Percentiles rank a stretch among this genome's conserved stretches.
Evolutionary conservation across 106 monocot genomes (phyloP).

Genomic region (Alisma plantagoaquatica): DNA sequence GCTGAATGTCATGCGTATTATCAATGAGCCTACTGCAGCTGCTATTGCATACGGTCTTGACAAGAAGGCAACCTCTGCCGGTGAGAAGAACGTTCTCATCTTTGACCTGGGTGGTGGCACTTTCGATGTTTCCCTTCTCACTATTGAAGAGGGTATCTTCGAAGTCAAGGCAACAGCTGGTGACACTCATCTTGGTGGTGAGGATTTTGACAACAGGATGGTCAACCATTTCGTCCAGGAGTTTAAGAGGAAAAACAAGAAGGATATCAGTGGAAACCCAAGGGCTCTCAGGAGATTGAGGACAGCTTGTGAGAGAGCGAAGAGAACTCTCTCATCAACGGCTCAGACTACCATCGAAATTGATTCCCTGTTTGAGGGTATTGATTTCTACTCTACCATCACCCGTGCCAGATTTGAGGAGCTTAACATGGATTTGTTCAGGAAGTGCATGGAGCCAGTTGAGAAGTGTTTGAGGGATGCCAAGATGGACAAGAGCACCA

Average conservation of each 20-base stretch:
- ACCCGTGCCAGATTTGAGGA: too few species aligned
- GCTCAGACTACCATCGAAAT: too few species aligned
- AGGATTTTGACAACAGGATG: slow-evolving; percentile 20
- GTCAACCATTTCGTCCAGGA: slow-evolving; percentile 18
- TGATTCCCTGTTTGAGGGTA: too few species aligned
- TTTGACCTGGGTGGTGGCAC: slow-evolving; percentile 17
- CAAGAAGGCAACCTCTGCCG: slow-evolving; percentile 15
- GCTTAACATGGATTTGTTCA: slow-evolving; percentile 61
- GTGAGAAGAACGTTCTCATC: slow-evolving; percentile 19
- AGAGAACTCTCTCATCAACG: too few species aligned
- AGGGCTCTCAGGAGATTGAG: slow-evolving; percentile 9
- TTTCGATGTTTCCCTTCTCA: slow-evolving; percentile 17
- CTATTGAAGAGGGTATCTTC: slow-evolving; percentile 16
- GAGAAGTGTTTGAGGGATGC: slow-evolving; percentile 65
- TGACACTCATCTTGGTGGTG: slow-evolving; percentile 11
- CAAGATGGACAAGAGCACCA: slow-evolving; percentile 66
- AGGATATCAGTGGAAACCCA: slow-evolving; percentile 7
- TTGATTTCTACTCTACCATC: too few species aligned
- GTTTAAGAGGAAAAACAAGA: slow-evolving; percentile 17
- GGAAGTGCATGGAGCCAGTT: slow-evolving; percentile 67
- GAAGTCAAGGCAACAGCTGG: slow-evolving; percentile 18
- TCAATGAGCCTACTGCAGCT: slow-evolving; percentile 17
- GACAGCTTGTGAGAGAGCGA: too few species aligned
- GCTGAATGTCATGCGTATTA: slow-evolving; percentile 16
- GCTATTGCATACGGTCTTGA: slow-evolving; percentile 18